Evolutionary conservation across 768 basidiomycete genomes (phyloP).

Genomic region (Serendipita vermifera): DNA sequence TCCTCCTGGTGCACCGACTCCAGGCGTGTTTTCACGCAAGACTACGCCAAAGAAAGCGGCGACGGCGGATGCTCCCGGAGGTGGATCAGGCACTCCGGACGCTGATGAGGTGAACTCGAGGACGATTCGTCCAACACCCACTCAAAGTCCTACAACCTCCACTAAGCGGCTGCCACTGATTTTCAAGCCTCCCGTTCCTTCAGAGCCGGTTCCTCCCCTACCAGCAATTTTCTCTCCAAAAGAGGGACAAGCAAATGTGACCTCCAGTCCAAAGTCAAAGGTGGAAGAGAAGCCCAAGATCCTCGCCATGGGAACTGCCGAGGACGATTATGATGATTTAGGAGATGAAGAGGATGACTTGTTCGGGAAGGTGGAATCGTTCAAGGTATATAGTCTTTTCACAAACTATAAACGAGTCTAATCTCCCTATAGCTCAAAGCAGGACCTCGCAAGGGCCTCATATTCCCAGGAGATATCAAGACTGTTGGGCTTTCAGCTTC

Average conservation of each 20-base stretch:
- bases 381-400: conserved; percentile 45
- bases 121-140: conserved; percentile 59
- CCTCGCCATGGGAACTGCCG: conserved; percentile 44
- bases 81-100: conserved; percentile 11
- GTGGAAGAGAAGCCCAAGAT: conserved; percentile 30
- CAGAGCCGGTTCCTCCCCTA: conserved; percentile 3
- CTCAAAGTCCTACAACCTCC: conserved; percentile 10
- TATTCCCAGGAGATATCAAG: conserved; percentile 84
- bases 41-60: not conserved
- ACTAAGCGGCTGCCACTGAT: not conserved
- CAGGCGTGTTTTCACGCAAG: not conserved
- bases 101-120: conserved; percentile 55
- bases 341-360: conserved; percentile 63
- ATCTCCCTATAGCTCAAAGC: conserved; percentile 44
- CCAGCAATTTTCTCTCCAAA: too few species aligned
- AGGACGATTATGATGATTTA: conserved; percentile 82
- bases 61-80: conserved; percentile 13
- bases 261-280: too few species aligned
- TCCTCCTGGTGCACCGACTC: not conserved
- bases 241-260: too few species aligned
- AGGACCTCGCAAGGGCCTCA: conserved; percentile 56
- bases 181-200: not conserved
- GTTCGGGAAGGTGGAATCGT: conserved; percentile 68
- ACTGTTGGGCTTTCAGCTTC: conserved; percentile 39
- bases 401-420: not conserved